Evolutionary conservation across 345 rosid species (phyloP), one percentile per base, ranked within the genome.

Genomic region (Bretschneidera sinensis): DNA sequence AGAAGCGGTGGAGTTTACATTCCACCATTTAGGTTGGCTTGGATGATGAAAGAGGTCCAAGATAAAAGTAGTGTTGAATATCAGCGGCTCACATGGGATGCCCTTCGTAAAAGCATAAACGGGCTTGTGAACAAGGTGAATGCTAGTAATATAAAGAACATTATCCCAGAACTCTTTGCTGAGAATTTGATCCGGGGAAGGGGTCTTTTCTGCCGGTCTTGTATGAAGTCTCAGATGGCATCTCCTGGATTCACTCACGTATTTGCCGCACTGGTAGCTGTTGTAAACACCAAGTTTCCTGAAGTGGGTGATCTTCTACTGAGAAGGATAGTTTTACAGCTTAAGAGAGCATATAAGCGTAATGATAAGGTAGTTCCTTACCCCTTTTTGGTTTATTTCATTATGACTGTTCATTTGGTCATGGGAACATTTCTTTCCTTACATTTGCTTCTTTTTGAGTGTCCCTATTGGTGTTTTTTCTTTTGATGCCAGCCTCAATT

Each of bases 171-270:
- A 62, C 79, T 92, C 55, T 89, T 92, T 59, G 86, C 91, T 0
- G 96, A 92, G 75, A 92, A 92, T 73, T 60, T 92, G 68, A 87
- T 92, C 48, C 72, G 97, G 28, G 97, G 97, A 55, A 81, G 97
- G 51, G 99, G 96, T 51, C 88, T 92, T 24, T 89, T 92, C 64
- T 87, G 96, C 62, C 82, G 96, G 21, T 89, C 95, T 0, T 94
- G 96, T 73, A 79, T 90, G 92, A 92, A 94, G 68, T 92, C 99
- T 21, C 99, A 92, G 63, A 87, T 92, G 94, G 97, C 99, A 18
- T 92, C 97, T 57, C 90, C 99, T 0, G 84, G 85, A 20, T 90
- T 87, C 68, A 94, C 99, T 0, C 87, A 89, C 72, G 92, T 94
- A 24, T 90, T 94, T 81, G 76, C 96, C 13, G 97, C 99, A 49